phyloP scores from a whole-genome alignment of 1,139 yeast species.

The Blastobotrys malaysiensis region DNA sequence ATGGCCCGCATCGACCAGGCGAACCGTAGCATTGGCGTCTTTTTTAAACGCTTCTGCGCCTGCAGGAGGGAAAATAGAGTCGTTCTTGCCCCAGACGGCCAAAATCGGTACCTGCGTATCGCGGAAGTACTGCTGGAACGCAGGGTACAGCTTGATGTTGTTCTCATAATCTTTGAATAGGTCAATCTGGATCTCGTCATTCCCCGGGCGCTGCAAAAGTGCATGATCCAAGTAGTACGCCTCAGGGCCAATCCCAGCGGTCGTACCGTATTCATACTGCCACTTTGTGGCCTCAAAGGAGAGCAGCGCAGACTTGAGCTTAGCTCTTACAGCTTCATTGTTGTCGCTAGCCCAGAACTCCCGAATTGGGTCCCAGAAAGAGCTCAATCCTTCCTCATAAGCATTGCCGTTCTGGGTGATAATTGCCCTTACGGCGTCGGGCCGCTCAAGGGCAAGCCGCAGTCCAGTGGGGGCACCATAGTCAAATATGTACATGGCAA shows the following conservation, averaged over 20 bases:
- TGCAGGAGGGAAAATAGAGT: slow-evolving; percentile 32
- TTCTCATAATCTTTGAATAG: slow-evolving; percentile 37
- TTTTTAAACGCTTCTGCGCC: slow-evolving; percentile 39
- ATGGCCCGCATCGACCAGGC: slow-evolving; percentile 37
- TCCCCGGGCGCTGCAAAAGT: slow-evolving; percentile 29
- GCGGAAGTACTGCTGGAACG: slow-evolving; percentile 37
- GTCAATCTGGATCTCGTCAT: slow-evolving; percentile 32
- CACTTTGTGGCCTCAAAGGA: slow-evolving; percentile 23
- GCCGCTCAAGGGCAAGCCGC: slow-evolving; percentile 35
- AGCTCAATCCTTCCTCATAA: slow-evolving; percentile 38
- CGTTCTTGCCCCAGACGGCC: slow-evolving; percentile 43
- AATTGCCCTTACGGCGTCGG: slow-evolving; percentile 32
- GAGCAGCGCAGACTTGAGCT: slow-evolving; percentile 21
- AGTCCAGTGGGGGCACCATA: slow-evolving; percentile 43
- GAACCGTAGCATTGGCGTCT: slow-evolving; percentile 32
- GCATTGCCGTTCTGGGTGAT: slow-evolving; percentile 44
- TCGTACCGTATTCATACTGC: slow-evolving; percentile 36
- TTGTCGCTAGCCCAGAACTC: slow-evolving; percentile 32
- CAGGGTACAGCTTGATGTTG: slow-evolving; percentile 36
- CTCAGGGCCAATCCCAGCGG: slow-evolving; percentile 32
- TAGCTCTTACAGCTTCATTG: slow-evolving; percentile 14
- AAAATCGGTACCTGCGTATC: slow-evolving; percentile 36
- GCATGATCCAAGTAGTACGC: slow-evolving; percentile 33
- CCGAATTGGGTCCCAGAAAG: slow-evolving; percentile 38
- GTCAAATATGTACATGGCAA: slow-evolving; percentile 39